Base-by-base conservation (phyloP, 257 asterid species). In the Mentha longifolia region DNA sequence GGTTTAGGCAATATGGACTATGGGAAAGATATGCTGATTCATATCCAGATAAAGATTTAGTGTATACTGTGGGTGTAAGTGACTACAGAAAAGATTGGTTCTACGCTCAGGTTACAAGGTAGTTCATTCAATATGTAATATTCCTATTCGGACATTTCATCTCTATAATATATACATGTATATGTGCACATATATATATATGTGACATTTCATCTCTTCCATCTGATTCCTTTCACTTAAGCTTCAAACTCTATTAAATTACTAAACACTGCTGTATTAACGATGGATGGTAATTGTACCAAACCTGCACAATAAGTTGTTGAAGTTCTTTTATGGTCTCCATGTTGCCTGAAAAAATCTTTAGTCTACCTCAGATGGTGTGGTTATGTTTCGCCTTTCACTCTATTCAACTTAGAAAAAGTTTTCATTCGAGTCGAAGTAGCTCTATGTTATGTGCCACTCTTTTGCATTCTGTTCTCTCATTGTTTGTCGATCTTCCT, bases 1-100 rank as follows among this genome's bases (percentile, higher is more conserved):
- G 98, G 77, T 92, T 90, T 78, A 85, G 98, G 76, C 97, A 92
- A 77, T 92, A 92, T 41, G 98, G 98, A 69, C 43, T 92, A 30
- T 92, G 97, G 98, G 96, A 85, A 67, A 83, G 90, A 67, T 92
- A 92, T 77, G 46, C 81, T 16, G 95, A 90, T 1, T 65, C 90
- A 66, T 88, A 88, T 75, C 96, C 98, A 5, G 80, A 76, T 46
- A 76, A 78, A 16, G 97, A 92, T 80, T 70, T 90, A 59, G 87
- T 85, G 3, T 92, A 79, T 77, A 82, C 82, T 2, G 79, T 92
- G 41, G 92, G 95, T 19, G 84, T 68, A n/a, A 90, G 87, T 63
- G 91, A 90, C 72, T 83, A 87, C 68, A 67, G 25, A 9, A 84
- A 74, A 73, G 98, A 92, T 51, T 90, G 97, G 97, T 87, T 92